Evolutionary conservation across 306 rosid species (phyloP).

Genomic region (Calophaca sinica): DNA sequence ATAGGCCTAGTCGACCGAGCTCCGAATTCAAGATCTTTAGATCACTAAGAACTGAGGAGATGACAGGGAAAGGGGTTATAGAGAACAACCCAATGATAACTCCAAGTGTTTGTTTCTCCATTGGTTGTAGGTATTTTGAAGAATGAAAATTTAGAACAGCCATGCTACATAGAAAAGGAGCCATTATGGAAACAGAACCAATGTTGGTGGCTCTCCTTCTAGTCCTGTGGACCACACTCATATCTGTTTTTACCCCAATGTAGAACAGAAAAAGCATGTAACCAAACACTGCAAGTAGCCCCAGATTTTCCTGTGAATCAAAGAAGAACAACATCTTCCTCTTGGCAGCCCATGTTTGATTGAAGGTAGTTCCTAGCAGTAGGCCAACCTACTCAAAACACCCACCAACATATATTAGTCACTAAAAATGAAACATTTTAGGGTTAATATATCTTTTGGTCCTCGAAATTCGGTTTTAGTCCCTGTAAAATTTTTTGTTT

Average conservation of each 20-base stretch:
- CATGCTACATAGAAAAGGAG: constrained; percentile 52
- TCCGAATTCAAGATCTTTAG: constrained; percentile 71
- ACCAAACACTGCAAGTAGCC: constrained; percentile 57
- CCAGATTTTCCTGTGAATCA: constrained; percentile 58
- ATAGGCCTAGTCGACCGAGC: constrained; percentile 64
- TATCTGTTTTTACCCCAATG: constrained; percentile 71
- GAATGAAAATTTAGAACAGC: background rate
- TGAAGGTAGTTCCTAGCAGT: constrained; percentile 26
- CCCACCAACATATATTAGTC: background rate
- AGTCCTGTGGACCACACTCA: constrained; percentile 49
- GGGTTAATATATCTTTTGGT: no score
- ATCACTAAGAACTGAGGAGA: constrained; percentile 56
- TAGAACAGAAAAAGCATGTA: constrained; percentile 67
- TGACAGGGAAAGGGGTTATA: constrained; percentile 55
- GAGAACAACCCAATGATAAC: constrained; percentile 40
- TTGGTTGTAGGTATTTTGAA: background rate
- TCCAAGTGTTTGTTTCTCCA: background rate
- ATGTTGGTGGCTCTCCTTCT: constrained; percentile 51
- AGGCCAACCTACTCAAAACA: constrained; percentile 46
- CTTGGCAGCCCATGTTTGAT: background rate
- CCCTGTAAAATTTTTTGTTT: no score
- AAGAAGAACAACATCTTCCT: constrained; percentile 40
- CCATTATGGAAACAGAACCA: constrained; percentile 48
- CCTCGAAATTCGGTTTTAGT: no score
- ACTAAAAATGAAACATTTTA: no score